A percentile compares a stretch with the other conserved stretches of the same genome.
These are phyloP conservation scores for Phytophthora tentaculata DNA, from an alignment of 352 stramenopile genomes.

Conservation along the genomic window DNA sequence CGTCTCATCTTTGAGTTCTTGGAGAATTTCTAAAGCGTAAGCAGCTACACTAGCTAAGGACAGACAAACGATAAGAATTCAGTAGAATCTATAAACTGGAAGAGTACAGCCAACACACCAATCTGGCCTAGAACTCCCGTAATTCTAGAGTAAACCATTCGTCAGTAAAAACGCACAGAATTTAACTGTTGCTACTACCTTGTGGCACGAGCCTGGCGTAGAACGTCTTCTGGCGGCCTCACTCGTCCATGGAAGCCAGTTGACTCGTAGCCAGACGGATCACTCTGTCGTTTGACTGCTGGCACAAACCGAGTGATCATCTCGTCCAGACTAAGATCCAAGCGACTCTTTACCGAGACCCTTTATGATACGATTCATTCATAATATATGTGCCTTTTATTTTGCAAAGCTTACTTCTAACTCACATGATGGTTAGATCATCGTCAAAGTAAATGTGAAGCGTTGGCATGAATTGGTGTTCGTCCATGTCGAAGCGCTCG, in stretches of 20 bases:
- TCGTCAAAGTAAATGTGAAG: constrained; percentile 95
- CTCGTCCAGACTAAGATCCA: not conserved
- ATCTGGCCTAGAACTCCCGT: constrained; percentile 60
- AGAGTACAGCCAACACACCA: constrained; percentile 27
- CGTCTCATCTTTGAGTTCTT: constrained; percentile 52
- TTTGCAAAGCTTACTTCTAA: constrained; percentile 2
- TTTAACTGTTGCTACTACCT: constrained; percentile 15
- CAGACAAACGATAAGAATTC: not conserved
- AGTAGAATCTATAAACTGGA: not conserved
- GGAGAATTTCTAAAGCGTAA: constrained; percentile 59
- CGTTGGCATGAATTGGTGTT: constrained; percentile 88
- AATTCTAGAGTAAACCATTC: constrained; percentile 32
- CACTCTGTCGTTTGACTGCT: constrained; percentile 17
- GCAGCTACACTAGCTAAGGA: constrained; percentile 57
- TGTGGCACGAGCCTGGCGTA: constrained; percentile 52
- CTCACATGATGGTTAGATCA: constrained; percentile 84
- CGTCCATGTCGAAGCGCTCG: constrained; percentile 87
- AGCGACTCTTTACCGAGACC: constrained; percentile 20
- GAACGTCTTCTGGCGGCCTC: constrained; percentile 47
- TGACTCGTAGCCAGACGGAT: constrained; percentile 15
- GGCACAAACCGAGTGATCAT: constrained; percentile 33
- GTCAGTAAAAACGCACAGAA: not conserved
- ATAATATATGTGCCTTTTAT: not conserved
- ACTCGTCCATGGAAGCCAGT: constrained; percentile 11
- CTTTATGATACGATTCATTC: too few relatives aligned